phyloP scores from a whole-genome alignment of 2,329 filamentous ascomycete species.

The Gliomastix tumulicola region DNA sequence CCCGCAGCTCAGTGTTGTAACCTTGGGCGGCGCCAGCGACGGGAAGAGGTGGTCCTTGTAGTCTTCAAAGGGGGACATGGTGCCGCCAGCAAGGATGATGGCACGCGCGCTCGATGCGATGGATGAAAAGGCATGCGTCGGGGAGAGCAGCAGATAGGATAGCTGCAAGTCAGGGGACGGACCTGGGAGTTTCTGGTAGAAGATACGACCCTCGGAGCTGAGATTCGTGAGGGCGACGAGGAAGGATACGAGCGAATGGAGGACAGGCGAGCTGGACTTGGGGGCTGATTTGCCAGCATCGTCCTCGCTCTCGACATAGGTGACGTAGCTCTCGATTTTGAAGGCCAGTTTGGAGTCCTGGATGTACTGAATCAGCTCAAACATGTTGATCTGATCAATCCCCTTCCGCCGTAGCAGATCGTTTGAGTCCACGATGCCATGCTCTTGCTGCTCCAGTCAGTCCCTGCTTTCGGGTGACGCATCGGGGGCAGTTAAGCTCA shows the following conservation, averaged over 20 bases:
- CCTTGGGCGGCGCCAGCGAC: constrained; percentile 51
- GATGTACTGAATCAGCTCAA: constrained; percentile 80
- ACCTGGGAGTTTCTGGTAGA: constrained; percentile 43
- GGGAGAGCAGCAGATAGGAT: constrained; percentile 84
- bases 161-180: constrained; percentile 47
- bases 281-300: constrained; percentile 13
- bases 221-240: constrained; percentile 81
- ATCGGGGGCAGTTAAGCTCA: no score
- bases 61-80: constrained; percentile 95
- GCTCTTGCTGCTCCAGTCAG: constrained; percentile 24
- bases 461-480: no score
- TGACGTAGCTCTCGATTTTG: constrained; percentile 86
- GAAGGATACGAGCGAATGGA: constrained; percentile 54
- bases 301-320: constrained; percentile 48
- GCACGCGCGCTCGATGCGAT: constrained; percentile 79
- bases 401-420: constrained; percentile 75
- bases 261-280: constrained; percentile 34
- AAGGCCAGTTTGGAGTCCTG: constrained; percentile 88
- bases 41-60: constrained; percentile 84
- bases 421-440: constrained; percentile 64
- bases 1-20: constrained; percentile 83
- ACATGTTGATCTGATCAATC: constrained; percentile 91
- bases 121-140: constrained; percentile 83
- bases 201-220: constrained; percentile 62
- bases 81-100: constrained; percentile 87